A percentile compares a stretch with the other conserved stretches of the same genome.
Evolutionary conservation across 495 filamentous ascomycete genomes (phyloP).

Genomic region (Antarctomyces pellizariae): DNA sequence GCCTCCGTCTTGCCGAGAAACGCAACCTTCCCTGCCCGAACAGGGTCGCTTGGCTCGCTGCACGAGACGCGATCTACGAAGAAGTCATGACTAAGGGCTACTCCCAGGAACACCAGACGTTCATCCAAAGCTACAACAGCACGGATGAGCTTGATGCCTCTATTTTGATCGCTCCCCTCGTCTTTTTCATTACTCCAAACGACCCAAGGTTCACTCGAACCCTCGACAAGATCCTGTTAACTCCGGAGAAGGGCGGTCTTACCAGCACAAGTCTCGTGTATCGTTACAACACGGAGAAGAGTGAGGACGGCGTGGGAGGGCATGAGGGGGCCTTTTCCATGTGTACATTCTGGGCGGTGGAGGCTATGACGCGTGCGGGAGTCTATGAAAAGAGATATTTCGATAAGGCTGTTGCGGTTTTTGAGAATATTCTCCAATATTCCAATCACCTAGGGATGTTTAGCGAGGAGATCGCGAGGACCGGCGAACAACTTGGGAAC

Average conservation of each 20-base stretch:
- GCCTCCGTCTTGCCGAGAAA: constrained; percentile 44
- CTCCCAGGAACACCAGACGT: constrained; percentile 36
- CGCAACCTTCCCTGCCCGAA: constrained; percentile 45
- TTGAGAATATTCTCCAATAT: constrained; percentile 52
- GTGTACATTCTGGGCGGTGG: constrained; percentile 60
- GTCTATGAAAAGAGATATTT: constrained; percentile 41
- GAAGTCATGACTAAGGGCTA: constrained; percentile 49
- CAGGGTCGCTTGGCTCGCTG: constrained; percentile 32
- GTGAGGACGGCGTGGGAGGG: constrained; percentile 49
- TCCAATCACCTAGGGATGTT: constrained; percentile 55
- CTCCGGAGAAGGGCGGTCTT: constrained; percentile 46
- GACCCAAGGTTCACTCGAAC: constrained; percentile 48
- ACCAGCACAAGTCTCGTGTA: constrained; percentile 49
- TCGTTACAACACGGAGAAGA: constrained; percentile 38
- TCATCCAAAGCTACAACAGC: constrained; percentile 49
- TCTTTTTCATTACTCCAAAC: constrained; percentile 53
- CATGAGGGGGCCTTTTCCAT: constrained; percentile 55
- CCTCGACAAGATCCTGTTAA: constrained; percentile 38
- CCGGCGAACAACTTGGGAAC: constrained; percentile 50
- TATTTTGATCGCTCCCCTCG: constrained; percentile 46
- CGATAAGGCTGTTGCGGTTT: constrained; percentile 36
- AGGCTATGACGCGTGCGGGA: constrained; percentile 45
- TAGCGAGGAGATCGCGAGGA: constrained; percentile 46
- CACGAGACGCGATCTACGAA: constrained; percentile 41
- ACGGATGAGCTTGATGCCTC: constrained; percentile 42